Conservation (phyloP, 2,329 filamentous ascomycete genomes). For the Beauveria australis region DNA sequence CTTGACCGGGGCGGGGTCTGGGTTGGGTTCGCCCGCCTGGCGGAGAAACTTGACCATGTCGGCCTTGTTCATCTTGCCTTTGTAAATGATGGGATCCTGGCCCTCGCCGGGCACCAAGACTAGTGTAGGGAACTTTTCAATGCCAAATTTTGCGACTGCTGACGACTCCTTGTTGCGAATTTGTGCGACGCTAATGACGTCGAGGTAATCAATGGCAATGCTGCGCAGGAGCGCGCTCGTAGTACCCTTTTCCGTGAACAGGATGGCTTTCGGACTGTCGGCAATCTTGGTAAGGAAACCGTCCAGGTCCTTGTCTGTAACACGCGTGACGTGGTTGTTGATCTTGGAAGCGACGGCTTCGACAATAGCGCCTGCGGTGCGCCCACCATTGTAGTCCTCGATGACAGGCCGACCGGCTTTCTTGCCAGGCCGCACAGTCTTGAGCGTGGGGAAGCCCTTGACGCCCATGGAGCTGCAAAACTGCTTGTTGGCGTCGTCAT, state of each 20-base stretch:
- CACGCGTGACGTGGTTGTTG: conserved; percentile 77
- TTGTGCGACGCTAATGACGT: conserved; percentile 70
- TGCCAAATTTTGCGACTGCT: conserved; percentile 63
- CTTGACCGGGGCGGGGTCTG: conserved; percentile 49
- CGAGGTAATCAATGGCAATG: conserved; percentile 84
- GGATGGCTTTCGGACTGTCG: conserved; percentile 70
- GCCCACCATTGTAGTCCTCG: conserved; percentile 82
- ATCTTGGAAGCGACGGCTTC: conserved; percentile 81
- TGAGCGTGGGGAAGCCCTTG: conserved; percentile 90
- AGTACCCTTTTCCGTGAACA: conserved; percentile 90
- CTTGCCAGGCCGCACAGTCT: conserved; percentile 81
- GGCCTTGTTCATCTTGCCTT: conserved; percentile 79
- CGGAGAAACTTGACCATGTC: conserved; percentile 75
- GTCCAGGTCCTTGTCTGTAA: conserved; percentile 73
- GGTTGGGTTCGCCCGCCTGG: conserved; percentile 70
- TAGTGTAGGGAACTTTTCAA: conserved; percentile 72
- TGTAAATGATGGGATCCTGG: conserved; percentile 62
- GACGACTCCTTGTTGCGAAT: conserved; percentile 71
- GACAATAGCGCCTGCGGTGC: conserved; percentile 78
- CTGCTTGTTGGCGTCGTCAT: conserved; percentile 84
- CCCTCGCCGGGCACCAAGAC: conserved; percentile 68
- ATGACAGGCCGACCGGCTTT: conserved; percentile 68
- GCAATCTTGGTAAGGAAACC: conserved; percentile 61
- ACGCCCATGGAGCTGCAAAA: conserved; percentile 82
- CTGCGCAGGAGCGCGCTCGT: conserved; percentile 76